phyloP scores from a whole-genome alignment of 768 basidiomycete species.

The Kwoniella mangroviensis region DNA sequence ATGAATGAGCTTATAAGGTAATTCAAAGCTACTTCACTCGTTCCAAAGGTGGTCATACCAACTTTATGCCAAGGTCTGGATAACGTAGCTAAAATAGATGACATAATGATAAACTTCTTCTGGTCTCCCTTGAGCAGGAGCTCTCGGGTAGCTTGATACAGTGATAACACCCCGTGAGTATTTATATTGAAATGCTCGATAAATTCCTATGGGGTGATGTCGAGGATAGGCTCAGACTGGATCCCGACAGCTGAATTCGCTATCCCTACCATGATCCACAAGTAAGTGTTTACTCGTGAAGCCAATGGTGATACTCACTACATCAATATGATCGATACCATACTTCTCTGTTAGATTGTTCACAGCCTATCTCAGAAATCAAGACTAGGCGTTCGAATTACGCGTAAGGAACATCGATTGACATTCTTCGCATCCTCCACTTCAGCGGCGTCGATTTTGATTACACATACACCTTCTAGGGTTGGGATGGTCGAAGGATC shows the following conservation, averaged over 20 bases:
- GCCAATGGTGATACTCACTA: neutral
- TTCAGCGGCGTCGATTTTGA: conserved; percentile 22
- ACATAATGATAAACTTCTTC: neutral
- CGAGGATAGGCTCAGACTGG: neutral
- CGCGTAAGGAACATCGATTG: neutral
- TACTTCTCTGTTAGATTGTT: too few relatives aligned
- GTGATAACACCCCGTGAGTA: neutral
- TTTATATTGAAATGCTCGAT: neutral
- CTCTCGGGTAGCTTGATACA: conserved; percentile 3
- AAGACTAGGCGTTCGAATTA: too few relatives aligned
- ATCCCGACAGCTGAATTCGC: neutral
- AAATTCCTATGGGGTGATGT: neutral
- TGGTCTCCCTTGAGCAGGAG: neutral
- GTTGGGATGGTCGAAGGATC: neutral
- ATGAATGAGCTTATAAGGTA: neutral
- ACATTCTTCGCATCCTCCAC: conserved; percentile 6
- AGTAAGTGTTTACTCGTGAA: neutral
- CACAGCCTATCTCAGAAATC: too few relatives aligned
- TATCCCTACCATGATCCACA: neutral
- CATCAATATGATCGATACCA: too few relatives aligned
- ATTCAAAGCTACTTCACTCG: conserved; percentile 11
- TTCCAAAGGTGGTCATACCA: neutral
- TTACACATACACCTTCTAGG: neutral
- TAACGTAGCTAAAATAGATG: neutral
- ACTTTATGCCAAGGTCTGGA: neutral